phyloP scores from a whole-genome alignment of 257 asterid genomes.

The Rauvolfia tetraphylla region DNA sequence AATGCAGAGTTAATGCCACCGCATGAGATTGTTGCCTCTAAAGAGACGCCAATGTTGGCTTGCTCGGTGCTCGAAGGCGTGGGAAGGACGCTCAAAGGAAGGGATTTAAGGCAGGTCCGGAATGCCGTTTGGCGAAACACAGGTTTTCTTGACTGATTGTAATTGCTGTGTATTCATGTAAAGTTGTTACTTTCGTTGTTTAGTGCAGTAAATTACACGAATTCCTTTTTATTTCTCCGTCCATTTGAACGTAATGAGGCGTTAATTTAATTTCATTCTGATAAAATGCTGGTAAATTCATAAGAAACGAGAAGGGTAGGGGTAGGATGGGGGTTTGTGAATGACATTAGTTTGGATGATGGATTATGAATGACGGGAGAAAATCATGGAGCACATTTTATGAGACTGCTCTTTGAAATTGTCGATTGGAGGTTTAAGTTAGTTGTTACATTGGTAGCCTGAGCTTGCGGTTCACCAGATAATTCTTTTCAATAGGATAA shows the following conservation, averaged over 20 bases:
- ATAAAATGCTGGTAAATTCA: not conserved
- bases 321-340: not conserved
- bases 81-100: slow-evolving; percentile 76
- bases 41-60: slow-evolving; percentile 45
- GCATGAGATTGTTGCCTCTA: slow-evolving; percentile 55
- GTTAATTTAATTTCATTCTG: not conserved
- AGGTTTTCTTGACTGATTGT: slow-evolving; percentile 53
- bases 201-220: not conserved
- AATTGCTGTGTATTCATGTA: slow-evolving; percentile 3
- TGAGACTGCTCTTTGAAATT: no score
- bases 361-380: no score
- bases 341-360: no score
- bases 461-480: no score
- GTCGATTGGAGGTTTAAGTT: no score
- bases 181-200: slow-evolving; percentile 8
- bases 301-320: not conserved
- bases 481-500: no score
- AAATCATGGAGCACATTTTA: not conserved
- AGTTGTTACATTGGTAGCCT: no score
- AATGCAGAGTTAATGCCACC: slow-evolving; percentile 48
- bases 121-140: slow-evolving; percentile 62
- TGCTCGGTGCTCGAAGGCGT: slow-evolving; percentile 70
- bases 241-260: not conserved
- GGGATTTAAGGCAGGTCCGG: slow-evolving; percentile 77
- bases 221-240: not conserved